Evolutionary conservation across 768 basidiomycete species (phyloP).

Genomic region (Kwoniella sp.): DNA sequence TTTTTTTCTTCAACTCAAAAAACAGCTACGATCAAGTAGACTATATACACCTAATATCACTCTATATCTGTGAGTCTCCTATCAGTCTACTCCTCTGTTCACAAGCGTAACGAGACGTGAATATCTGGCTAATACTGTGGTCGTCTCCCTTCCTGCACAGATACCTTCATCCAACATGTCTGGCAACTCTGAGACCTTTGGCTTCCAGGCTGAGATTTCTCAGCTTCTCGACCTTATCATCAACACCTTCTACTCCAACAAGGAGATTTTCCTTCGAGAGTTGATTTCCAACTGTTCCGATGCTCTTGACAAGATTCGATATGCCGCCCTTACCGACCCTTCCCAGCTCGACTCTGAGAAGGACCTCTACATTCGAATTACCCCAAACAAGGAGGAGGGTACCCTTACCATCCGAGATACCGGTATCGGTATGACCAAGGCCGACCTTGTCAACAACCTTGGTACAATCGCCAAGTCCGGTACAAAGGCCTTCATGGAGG

Average conservation of each 20-base stretch:
- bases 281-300: conserved; percentile 92
- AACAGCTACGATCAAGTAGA: conserved; percentile 9
- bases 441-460: conserved; percentile 98
- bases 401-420: conserved; percentile 86
- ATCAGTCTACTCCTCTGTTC: background rate
- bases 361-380: conserved; percentile 92
- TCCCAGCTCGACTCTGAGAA: conserved; percentile 83
- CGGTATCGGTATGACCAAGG: conserved; percentile 99
- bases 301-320: conserved; percentile 99
- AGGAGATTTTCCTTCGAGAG: conserved; percentile 99
- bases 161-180: conserved; percentile 35
- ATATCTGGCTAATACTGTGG: background rate
- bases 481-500: conserved; percentile 97
- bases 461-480: conserved; percentile 60
- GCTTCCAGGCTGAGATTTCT: conserved; percentile 92
- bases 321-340: conserved; percentile 91
- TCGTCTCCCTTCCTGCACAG: background rate
- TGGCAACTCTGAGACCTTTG: conserved; percentile 51
- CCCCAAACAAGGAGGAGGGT: conserved; percentile 94
- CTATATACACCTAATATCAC: conserved; percentile 14
- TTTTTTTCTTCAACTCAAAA: conserved; percentile 9
- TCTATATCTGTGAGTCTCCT: conserved; percentile 5
- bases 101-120: no score
- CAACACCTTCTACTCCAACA: conserved; percentile 99
- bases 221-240: conserved; percentile 98